Evolutionary conservation across 495 filamentous ascomycete species (phyloP).

Genomic region (Penicillium subrubescens): DNA sequence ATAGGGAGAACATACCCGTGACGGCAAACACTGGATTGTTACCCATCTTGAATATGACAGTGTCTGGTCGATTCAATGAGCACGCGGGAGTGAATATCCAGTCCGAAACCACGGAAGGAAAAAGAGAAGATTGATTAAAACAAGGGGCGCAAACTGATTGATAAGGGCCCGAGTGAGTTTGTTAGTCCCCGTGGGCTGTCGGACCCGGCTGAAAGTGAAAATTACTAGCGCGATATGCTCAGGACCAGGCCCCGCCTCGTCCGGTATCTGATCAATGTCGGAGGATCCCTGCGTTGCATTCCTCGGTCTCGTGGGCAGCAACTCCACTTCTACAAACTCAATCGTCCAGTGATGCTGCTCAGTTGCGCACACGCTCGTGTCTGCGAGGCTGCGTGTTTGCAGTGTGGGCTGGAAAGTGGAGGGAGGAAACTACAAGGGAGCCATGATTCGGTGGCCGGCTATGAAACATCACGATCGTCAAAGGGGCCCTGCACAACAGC

Average conservation of each 20-base stretch:
- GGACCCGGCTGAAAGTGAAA: conserved; percentile 7
- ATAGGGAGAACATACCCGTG: conserved; percentile 14
- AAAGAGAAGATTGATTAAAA: neutral
- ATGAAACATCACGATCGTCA: neutral
- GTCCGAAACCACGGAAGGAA: neutral
- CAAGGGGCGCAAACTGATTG: conserved; percentile 12
- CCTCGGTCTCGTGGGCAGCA: conserved; percentile 2
- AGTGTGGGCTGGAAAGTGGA: neutral
- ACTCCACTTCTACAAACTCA: conserved; percentile 7
- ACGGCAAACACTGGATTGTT: conserved; percentile 28
- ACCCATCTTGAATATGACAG: conserved; percentile 15
- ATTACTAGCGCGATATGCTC: conserved; percentile 16
- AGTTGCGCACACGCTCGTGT: neutral
- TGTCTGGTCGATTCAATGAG: neutral
- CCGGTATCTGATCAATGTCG: conserved; percentile 20
- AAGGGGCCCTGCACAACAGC: neutral
- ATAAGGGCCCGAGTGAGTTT: conserved; percentile 15
- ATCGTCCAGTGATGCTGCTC: neutral
- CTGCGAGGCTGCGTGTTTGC: neutral
- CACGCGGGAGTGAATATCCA: neutral
- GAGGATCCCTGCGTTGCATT: conserved; percentile 5
- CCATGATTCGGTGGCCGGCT: neutral
- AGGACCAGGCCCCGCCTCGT: neutral
- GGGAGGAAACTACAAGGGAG: neutral
- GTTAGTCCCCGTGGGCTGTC: neutral